Conservation (phyloP, 2,329 filamentous ascomycete species). For the Cladosporium sp. region DNA sequence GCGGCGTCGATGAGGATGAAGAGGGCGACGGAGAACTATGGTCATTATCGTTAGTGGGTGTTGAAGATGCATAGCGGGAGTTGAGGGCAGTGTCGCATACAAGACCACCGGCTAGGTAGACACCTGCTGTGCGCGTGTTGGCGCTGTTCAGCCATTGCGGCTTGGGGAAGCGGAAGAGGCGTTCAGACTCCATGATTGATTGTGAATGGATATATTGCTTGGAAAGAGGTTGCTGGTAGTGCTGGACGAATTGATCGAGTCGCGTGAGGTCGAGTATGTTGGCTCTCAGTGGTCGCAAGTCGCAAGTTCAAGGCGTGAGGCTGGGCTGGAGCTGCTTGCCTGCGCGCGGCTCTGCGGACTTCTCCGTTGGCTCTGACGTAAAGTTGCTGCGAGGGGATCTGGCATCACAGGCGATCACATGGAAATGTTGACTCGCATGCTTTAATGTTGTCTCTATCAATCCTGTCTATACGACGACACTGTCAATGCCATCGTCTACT, state of each 20-base stretch:
- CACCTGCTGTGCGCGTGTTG: conserved; percentile 63
- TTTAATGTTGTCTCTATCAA: background rate
- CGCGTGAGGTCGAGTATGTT: conserved; percentile 17
- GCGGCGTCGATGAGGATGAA: conserved; percentile 70
- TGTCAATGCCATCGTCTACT: background rate
- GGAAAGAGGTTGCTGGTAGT: background rate
- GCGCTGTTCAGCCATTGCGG: conserved; percentile 68
- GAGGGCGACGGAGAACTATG: conserved; percentile 68
- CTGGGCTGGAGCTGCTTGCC: conserved; percentile 6
- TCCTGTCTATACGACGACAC: background rate
- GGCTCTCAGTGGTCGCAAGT: background rate
- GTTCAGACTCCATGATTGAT: conserved; percentile 50
- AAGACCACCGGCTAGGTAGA: conserved; percentile 67
- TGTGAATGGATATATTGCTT: background rate
- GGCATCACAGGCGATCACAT: conserved; percentile 7
- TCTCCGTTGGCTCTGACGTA: conserved; percentile 5
- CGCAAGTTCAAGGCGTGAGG: conserved; percentile 13
- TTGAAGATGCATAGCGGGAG: background rate
- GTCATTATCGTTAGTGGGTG: background rate
- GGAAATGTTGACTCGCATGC: conserved; percentile 1
- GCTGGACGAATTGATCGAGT: background rate
- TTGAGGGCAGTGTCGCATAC: conserved; percentile 44
- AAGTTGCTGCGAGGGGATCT: conserved; percentile 1
- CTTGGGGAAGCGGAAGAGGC: conserved; percentile 68
- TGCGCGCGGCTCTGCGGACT: conserved; percentile 12